phyloP scores from a whole-genome alignment of 2,329 filamentous ascomycete genomes.

The Fusarium ambrosium region DNA sequence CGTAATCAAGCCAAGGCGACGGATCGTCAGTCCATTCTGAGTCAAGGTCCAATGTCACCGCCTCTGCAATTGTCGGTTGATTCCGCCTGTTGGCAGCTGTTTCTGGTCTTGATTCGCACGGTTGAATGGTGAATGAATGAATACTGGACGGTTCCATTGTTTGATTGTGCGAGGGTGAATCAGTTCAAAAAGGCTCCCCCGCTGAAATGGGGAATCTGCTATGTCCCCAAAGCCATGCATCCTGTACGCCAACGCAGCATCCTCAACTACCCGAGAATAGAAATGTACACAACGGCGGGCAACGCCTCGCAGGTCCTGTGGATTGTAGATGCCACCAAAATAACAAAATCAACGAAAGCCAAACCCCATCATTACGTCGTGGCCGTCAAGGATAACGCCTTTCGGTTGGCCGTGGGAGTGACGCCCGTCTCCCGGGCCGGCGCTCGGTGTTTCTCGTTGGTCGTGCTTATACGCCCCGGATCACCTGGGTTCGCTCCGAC shows the following conservation, averaged over 20 bases:
- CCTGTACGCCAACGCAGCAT: constrained; percentile 47
- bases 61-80: constrained; percentile 22
- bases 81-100: constrained; percentile 10
- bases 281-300: constrained; percentile 41
- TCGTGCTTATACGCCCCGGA: constrained; percentile 81
- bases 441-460: constrained; percentile 10
- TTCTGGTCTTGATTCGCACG: constrained; percentile 9
- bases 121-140: not conserved
- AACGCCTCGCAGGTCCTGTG: constrained; percentile 38
- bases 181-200: constrained; percentile 38
- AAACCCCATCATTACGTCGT: constrained; percentile 46
- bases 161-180: constrained; percentile 33
- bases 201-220: constrained; percentile 31
- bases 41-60: constrained; percentile 38
- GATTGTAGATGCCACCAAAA: constrained; percentile 34
- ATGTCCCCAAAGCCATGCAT: constrained; percentile 35
- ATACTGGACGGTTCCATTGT: not conserved
- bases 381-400: constrained; percentile 36
- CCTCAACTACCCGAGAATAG: constrained; percentile 38
- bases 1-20: constrained; percentile 41
- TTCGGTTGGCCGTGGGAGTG: constrained; percentile 25
- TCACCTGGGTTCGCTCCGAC: constrained; percentile 91
- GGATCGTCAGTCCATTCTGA: constrained; percentile 41
- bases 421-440: constrained; percentile 37
- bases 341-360: constrained; percentile 14